Conservation (phyloP, 805 yeast species). For the Phaffomyces opuntiae region DNA sequence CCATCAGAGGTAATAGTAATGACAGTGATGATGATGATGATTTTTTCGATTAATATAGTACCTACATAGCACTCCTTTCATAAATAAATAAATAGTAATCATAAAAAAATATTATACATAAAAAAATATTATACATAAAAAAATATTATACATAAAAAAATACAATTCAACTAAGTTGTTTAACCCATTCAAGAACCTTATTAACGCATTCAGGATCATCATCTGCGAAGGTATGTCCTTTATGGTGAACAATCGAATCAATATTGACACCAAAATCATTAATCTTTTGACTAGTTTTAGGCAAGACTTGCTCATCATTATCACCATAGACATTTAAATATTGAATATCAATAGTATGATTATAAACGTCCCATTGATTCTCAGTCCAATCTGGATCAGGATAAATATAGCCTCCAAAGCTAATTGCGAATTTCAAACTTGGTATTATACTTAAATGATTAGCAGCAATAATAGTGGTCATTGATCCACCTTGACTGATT, state of each 20-base stretch:
- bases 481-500: conserved; percentile 6
- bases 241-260: conserved; percentile 1
- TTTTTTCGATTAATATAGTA: conserved; percentile 36
- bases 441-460: conserved; percentile 3
- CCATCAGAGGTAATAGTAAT: conserved; percentile 38
- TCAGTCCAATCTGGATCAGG: conserved; percentile 1
- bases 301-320: conserved; percentile 8
- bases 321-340: conserved; percentile 8
- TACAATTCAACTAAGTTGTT: neutral
- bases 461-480: conserved; percentile 1
- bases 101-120: neutral
- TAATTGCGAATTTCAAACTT: conserved; percentile 2
- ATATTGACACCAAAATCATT: neutral
- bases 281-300: conserved; percentile 4
- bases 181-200: conserved; percentile 7
- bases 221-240: conserved; percentile 13
- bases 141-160: neutral
- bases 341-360: conserved; percentile 1
- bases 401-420: conserved; percentile 4
- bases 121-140: neutral
- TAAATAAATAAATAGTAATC: too few species aligned
- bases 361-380: neutral
- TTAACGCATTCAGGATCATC: conserved; percentile 1
- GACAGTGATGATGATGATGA: conserved; percentile 38
- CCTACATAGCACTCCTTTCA: too few species aligned